Evolutionary conservation across 164 flowering plant genomes (phyloP).

Genomic region (Cinnamomum chago): DNA sequence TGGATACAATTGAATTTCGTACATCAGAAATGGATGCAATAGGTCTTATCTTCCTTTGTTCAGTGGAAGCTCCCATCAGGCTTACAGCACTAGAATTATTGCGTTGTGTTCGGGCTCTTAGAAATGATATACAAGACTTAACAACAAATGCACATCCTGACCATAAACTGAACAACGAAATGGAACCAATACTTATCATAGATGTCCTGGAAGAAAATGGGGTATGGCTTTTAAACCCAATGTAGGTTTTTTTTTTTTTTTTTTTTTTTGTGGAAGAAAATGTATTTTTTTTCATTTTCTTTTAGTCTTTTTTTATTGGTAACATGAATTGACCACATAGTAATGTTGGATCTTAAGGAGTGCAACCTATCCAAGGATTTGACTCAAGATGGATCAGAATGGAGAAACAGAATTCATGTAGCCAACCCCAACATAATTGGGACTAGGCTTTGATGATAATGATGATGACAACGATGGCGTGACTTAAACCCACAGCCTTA

Average conservation of each 20-base stretch:
- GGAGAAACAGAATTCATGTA: too few relatives aligned
- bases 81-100: conserved; percentile 89
- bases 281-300: too few relatives aligned
- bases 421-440: too few relatives aligned
- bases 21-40: conserved; percentile 96
- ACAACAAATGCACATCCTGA: conserved; percentile 41
- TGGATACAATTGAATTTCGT: conserved; percentile 70
- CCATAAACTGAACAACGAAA: conserved; percentile 47
- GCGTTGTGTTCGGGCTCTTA: conserved; percentile 91
- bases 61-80: conserved; percentile 91
- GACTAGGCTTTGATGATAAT: too few relatives aligned
- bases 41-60: conserved; percentile 93
- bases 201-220: conserved; percentile 98
- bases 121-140: conserved; percentile 69
- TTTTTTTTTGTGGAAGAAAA: too few relatives aligned
- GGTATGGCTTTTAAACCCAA: conserved; percentile 25
- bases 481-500: too few relatives aligned
- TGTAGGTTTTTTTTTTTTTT: background rate
- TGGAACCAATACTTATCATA: conserved; percentile 80
- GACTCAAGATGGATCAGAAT: too few relatives aligned
- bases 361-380: too few relatives aligned
- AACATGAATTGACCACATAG: too few relatives aligned
- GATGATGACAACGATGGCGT: too few relatives aligned
- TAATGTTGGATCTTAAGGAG: too few relatives aligned
- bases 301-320: too few relatives aligned